Evolutionary conservation across 441 rosid genomes (phyloP).

Genomic region (Syzygium syzygioides): DNA sequence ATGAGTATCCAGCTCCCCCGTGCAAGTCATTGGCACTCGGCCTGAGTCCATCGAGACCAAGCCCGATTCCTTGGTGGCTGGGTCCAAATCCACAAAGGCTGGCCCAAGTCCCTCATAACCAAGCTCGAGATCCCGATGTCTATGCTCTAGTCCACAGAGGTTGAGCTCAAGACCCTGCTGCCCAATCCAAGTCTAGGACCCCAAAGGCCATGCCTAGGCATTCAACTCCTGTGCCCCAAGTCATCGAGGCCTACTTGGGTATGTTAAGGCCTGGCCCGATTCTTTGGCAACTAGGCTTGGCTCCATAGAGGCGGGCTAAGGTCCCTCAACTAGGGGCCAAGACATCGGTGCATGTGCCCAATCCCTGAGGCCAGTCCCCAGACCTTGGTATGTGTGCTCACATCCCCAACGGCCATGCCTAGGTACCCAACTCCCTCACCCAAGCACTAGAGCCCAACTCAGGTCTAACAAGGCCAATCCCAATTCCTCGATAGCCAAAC

Average conservation of each 20-base stretch:
- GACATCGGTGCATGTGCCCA: accelerated
- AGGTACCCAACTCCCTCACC: neutral
- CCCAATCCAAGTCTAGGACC: neutral
- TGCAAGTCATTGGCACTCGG: neutral
- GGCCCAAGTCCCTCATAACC: neutral
- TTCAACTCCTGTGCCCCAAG: accelerated
- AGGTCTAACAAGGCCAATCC: neutral
- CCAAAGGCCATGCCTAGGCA: neutral
- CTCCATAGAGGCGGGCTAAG: neutral
- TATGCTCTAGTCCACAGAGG: neutral
- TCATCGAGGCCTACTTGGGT: neutral
- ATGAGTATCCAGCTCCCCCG: neutral
- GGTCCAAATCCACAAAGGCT: neutral
- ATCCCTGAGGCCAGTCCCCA: neutral
- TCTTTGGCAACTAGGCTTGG: neutral
- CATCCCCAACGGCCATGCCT: neutral
- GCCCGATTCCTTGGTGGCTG: neutral
- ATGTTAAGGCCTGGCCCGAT: neutral
- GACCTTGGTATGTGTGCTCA: neutral
- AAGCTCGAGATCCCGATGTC: neutral
- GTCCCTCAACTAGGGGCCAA: neutral
- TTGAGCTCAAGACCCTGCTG: neutral
- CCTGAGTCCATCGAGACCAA: neutral
- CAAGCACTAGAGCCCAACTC: neutral
- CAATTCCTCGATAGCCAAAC: neutral